Evolutionary conservation across 2,329 filamentous ascomycete species (phyloP).

Genomic region (Podosphaera fusca): DNA sequence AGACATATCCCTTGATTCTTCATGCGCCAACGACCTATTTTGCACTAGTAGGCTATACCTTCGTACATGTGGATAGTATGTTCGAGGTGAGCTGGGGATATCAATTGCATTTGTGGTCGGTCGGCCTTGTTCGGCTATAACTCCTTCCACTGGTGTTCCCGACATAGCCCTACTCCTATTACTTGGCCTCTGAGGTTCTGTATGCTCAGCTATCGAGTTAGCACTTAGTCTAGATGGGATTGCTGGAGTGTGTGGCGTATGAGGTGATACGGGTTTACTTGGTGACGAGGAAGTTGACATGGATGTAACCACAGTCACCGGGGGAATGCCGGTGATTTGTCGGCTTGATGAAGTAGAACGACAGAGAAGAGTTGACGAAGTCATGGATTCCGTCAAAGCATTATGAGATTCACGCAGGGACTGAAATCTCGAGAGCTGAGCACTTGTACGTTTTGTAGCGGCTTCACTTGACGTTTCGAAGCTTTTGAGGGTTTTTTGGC

Average conservation of each 20-base stretch:
- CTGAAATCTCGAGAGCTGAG: slow-evolving; percentile 66
- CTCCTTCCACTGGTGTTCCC: slow-evolving; percentile 10
- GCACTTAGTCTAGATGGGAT: slow-evolving; percentile 85
- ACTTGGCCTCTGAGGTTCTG: slow-evolving; percentile 13
- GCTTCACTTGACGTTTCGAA: slow-evolving; percentile 49
- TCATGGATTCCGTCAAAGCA: slow-evolving; percentile 77
- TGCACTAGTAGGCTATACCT: slow-evolving; percentile 49
- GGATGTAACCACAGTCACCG: slow-evolving; percentile 49
- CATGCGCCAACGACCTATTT: slow-evolving; percentile 29
- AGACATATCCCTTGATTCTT: slow-evolving; percentile 33
- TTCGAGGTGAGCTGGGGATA: slow-evolving; percentile 47
- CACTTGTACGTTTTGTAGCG: slow-evolving; percentile 50
- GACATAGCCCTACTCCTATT: slow-evolving; percentile 7
- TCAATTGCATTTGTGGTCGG: slow-evolving; percentile 44
- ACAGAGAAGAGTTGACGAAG: slow-evolving; percentile 66
- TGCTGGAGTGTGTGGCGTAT: slow-evolving; percentile 79
- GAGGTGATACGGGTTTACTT: slow-evolving; percentile 70
- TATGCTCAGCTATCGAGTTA: slow-evolving; percentile 59
- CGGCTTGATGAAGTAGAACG: slow-evolving; percentile 51
- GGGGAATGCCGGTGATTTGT: slow-evolving; percentile 33
- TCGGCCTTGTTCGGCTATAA: slow-evolving; percentile 18
- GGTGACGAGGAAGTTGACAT: slow-evolving; percentile 74
- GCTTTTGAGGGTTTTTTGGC: slow-evolving; percentile 64
- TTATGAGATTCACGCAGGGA: slow-evolving; percentile 76
- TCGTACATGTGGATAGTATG: slow-evolving; percentile 27